phyloP scores from a whole-genome alignment of 495 filamentous ascomycete genomes.

The Elasticomyces elasticus region DNA sequence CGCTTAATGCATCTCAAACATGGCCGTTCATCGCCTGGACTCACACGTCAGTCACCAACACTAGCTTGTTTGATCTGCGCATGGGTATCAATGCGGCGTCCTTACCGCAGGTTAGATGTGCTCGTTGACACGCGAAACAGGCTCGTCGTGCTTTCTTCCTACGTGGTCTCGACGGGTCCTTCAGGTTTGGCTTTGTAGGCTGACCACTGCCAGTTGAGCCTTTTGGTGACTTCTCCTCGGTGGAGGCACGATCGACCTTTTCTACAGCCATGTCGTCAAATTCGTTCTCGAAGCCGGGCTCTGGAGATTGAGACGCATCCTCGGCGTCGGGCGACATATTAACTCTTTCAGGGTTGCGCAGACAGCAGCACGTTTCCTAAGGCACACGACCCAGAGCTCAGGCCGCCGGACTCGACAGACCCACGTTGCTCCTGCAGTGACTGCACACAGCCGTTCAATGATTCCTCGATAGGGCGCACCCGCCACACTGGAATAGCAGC shows the following conservation, averaged over 20 bases:
- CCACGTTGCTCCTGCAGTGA: conserved; percentile 26
- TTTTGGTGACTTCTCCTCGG: conserved; percentile 44
- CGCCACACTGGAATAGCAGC: conserved; percentile 20
- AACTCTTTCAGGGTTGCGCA: conserved; percentile 13
- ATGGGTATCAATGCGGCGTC: background rate
- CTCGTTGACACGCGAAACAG: conserved; percentile 93
- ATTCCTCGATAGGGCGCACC: conserved; percentile 14
- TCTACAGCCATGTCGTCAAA: conserved; percentile 45
- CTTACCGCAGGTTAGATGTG: conserved; percentile 93
- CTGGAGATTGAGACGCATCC: conserved; percentile 41
- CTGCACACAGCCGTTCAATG: conserved; percentile 22
- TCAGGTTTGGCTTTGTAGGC: conserved; percentile 46
- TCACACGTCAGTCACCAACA: background rate
- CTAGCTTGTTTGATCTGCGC: background rate
- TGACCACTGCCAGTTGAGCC: conserved; percentile 46
- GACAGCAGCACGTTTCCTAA: background rate
- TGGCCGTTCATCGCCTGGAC: conserved; percentile 70
- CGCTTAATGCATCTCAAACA: conserved; percentile 92
- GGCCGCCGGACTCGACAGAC: conserved; percentile 18
- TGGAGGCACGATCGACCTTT: conserved; percentile 47
- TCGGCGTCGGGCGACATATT: conserved; percentile 47
- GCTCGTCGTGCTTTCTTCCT: conserved; percentile 94
- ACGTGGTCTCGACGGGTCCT: conserved; percentile 76
- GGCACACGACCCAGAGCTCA: background rate
- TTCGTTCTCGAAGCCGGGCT: conserved; percentile 38